These are phyloP conservation scores for Ogataea naganishii DNA, from an alignment of 805 yeast species.

Conservation along the genomic window DNA sequence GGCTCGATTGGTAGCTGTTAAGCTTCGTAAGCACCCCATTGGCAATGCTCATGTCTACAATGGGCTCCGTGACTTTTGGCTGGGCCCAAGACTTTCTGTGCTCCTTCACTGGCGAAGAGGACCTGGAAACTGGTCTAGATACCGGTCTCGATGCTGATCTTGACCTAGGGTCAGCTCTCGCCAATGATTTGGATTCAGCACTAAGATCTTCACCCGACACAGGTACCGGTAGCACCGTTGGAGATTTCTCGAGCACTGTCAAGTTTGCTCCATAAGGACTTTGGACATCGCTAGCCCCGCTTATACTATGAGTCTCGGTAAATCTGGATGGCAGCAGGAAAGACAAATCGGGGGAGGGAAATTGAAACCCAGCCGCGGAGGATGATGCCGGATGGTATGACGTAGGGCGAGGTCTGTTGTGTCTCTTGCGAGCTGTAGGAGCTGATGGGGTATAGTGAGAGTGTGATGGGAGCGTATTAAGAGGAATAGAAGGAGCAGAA, in stretches of 20 bases:
- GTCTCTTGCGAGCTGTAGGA: slow-evolving; percentile 2
- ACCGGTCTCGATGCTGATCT: slow-evolving; percentile 7
- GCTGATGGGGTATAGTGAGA: slow-evolving; percentile 1
- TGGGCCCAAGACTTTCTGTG: slow-evolving; percentile 20
- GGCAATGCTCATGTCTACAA: slow-evolving; percentile 22
- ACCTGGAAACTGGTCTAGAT: slow-evolving; percentile 5
- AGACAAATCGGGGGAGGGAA: slow-evolving; percentile 20
- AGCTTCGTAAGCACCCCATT: slow-evolving; percentile 21
- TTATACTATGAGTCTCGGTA: slow-evolving; percentile 1
- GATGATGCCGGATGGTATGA: slow-evolving; percentile 68
- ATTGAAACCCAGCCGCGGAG: slow-evolving; percentile 13
- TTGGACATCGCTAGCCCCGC: not conserved
- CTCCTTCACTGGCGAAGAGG: slow-evolving; percentile 21
- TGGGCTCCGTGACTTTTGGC: slow-evolving; percentile 22
- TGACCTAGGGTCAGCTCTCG: slow-evolving; percentile 4
- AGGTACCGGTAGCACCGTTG: no score
- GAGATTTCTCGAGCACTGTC: no score
- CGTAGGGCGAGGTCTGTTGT: slow-evolving; percentile 71
- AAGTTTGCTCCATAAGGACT: not conserved
- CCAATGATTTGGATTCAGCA: slow-evolving; percentile 12
- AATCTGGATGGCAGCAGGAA: slow-evolving; percentile 17
- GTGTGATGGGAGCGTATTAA: not conserved
- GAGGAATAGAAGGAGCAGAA: slow-evolving; percentile 4
- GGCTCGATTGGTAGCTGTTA: not conserved
- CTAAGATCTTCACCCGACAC: no score